These are phyloP conservation scores for Pythium aquatile DNA, from an alignment of 352 stramenopile species.

Conservation along the genomic window DNA sequence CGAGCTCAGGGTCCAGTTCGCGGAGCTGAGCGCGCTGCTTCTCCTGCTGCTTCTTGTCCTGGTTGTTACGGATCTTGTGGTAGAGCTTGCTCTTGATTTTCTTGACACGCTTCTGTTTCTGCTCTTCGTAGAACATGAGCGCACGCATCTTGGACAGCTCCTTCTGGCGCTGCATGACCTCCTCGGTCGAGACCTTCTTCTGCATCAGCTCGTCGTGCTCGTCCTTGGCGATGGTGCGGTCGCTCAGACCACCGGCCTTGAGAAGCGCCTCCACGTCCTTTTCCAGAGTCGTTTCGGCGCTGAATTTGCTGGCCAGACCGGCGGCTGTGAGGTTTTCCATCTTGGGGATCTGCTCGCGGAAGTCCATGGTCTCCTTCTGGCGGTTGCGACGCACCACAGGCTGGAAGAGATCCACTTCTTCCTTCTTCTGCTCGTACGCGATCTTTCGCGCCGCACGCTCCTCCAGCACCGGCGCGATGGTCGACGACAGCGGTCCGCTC, in stretches of 20 bases:
- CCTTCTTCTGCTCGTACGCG: conserved; percentile 84
- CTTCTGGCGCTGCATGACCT: conserved; percentile 84
- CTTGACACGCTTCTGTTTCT: conserved; percentile 97
- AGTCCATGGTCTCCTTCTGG: conserved; percentile 94
- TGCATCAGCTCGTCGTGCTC: conserved; percentile 71
- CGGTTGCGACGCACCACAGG: conserved; percentile 90
- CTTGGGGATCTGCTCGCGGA: conserved; percentile 86
- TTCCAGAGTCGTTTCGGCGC: conserved; percentile 88
- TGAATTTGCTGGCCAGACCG: conserved; percentile 92
- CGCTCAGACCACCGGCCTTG: conserved; percentile 53
- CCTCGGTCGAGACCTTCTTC: conserved; percentile 69
- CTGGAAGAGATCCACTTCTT: conserved; percentile 90
- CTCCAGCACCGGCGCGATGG: conserved; percentile 75
- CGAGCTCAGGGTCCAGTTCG: conserved; percentile 72
- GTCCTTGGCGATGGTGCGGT: conserved; percentile 53
- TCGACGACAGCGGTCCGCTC: conserved; percentile 53
- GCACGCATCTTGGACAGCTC: conserved; percentile 96
- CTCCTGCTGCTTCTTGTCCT: conserved; percentile 86
- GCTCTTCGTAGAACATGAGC: conserved; percentile 98
- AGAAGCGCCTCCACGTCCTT: conserved; percentile 75
- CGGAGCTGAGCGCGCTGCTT: conserved; percentile 82
- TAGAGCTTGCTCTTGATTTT: conserved; percentile 99
- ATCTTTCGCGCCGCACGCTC: conserved; percentile 89
- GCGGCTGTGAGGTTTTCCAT: conserved; percentile 83
- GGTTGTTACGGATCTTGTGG: conserved; percentile 96